These are phyloP conservation scores for Lodderomyces orthopsilosis DNA, from an alignment of 1,139 yeast genomes.

Conservation along the genomic window DNA sequence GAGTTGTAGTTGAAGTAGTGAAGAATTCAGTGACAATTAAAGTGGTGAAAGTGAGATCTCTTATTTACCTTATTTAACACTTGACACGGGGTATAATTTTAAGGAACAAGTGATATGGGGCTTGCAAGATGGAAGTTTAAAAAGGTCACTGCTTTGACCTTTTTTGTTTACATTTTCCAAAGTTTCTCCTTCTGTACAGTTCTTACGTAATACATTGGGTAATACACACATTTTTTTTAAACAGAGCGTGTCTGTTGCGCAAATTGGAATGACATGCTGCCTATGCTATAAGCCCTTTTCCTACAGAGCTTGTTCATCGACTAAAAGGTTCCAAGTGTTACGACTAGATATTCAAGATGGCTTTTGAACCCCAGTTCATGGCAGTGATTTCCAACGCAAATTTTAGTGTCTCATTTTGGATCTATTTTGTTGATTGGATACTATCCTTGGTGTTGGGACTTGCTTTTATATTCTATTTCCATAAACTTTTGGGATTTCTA, in stretches of 20 bases:
- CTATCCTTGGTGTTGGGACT: slow-evolving; percentile 61
- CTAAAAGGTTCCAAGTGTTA: too few relatives aligned
- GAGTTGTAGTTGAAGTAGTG: too few relatives aligned
- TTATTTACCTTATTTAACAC: too few relatives aligned
- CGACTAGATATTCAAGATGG: slow-evolving; percentile 3
- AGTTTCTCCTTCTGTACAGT: neutral
- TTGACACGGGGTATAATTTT: too few relatives aligned
- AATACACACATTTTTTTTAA: neutral
- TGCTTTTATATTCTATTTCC: slow-evolving; percentile 71
- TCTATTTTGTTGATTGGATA: slow-evolving; percentile 81
- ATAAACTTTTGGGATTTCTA: slow-evolving; percentile 65
- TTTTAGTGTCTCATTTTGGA: slow-evolving; percentile 60
- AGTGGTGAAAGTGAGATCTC: too few relatives aligned
- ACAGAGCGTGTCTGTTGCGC: neutral
- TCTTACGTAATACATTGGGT: neutral
- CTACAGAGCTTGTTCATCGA: too few relatives aligned
- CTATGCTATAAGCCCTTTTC: too few relatives aligned
- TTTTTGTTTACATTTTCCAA: neutral
- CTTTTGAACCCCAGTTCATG: slow-evolving; percentile 23
- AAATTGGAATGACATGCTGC: too few relatives aligned
- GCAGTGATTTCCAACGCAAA: slow-evolving; percentile 17
- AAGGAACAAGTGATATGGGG: too few relatives aligned
- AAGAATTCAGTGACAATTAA: too few relatives aligned
- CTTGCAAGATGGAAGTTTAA: too few relatives aligned
- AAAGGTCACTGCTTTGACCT: too few relatives aligned